Evolutionary conservation across 169 alveolate species (phyloP).

Genomic region (Plasmodium inui): DNA sequence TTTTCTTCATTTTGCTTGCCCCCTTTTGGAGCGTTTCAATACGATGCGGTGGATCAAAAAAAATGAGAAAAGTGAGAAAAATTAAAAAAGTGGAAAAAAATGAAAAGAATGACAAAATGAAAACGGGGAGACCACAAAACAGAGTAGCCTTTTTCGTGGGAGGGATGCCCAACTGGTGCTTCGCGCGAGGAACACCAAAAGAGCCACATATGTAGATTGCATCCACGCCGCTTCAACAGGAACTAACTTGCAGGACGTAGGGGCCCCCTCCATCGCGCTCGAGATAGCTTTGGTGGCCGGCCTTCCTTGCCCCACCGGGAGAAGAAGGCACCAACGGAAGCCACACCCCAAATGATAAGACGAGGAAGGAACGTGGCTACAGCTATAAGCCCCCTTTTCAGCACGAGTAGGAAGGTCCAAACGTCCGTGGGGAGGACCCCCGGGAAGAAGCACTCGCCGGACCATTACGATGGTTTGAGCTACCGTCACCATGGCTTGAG

Average conservation of each 20-base stretch:
- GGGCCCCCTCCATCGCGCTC: not conserved
- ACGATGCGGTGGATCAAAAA: not conserved
- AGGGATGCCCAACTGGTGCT: not conserved
- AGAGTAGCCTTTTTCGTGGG: not conserved
- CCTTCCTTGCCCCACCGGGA: not conserved
- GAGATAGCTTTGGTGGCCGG: not conserved
- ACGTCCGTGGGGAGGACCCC: conserved; percentile 4
- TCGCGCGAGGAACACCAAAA: not conserved
- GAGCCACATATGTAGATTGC: not conserved
- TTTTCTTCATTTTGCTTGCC: not conserved
- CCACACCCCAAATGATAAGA: conserved; percentile 28
- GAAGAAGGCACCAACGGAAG: not conserved
- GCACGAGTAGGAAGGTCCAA: conserved; percentile 13
- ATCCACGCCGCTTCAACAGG: not conserved
- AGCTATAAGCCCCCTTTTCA: not conserved
- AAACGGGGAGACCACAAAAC: not conserved
- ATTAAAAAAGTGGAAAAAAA: too few species aligned
- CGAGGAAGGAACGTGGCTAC: conserved; percentile 9
- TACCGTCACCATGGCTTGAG: too few species aligned
- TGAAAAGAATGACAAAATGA: not conserved
- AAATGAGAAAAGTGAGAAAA: not conserved
- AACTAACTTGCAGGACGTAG: not conserved
- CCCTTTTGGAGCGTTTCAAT: not conserved
- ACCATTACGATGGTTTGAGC: conserved; percentile 9
- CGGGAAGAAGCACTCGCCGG: not conserved